Evolutionary conservation across 495 filamentous ascomycete genomes (phyloP).

Genomic region (Hyaloscypha finlandica): DNA sequence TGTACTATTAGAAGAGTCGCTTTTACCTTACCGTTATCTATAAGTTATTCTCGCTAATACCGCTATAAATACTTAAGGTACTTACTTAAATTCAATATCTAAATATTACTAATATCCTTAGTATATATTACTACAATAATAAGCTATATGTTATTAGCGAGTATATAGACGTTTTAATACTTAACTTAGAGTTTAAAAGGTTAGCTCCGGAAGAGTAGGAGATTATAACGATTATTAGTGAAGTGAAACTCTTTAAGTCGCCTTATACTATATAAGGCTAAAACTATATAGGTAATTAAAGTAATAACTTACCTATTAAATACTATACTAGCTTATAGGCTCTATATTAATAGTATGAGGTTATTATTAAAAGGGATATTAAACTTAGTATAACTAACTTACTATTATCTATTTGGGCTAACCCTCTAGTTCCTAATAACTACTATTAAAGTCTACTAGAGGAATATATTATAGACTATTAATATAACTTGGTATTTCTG

Average conservation of each 20-base stretch:
- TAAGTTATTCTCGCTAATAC: slow-evolving; percentile 12
- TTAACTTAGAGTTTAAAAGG: slow-evolving; percentile 18
- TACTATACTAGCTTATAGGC: slow-evolving; percentile 5
- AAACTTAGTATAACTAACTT: slow-evolving; percentile 3
- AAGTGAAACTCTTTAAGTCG: background rate
- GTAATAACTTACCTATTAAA: slow-evolving; percentile 21
- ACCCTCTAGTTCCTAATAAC: slow-evolving; percentile 11
- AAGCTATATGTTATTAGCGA: slow-evolving; percentile 15
- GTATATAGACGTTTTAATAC: slow-evolving; percentile 19
- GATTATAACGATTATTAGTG: slow-evolving; percentile 21
- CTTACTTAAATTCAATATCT: slow-evolving; percentile 17
- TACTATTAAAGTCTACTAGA: slow-evolving; percentile 12
- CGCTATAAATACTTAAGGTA: slow-evolving; percentile 15
- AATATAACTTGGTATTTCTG: slow-evolving; percentile 18
- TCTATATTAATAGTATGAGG: no score
- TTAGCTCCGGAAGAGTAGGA: slow-evolving; percentile 19
- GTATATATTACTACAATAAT: slow-evolving; percentile 17
- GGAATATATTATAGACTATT: slow-evolving; percentile 10
- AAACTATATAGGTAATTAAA: slow-evolving; percentile 19
- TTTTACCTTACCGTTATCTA: slow-evolving; percentile 19
- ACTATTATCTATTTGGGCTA: slow-evolving; percentile 2
- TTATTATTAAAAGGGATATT: no score
- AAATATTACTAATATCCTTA: slow-evolving; percentile 20
- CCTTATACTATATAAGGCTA: background rate
- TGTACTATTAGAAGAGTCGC: slow-evolving; percentile 3